Evolutionary conservation across 495 filamentous ascomycete species (phyloP), one percentile per base, ranked within the genome.

Genomic region (Hypoxylon lienhwacheense): DNA sequence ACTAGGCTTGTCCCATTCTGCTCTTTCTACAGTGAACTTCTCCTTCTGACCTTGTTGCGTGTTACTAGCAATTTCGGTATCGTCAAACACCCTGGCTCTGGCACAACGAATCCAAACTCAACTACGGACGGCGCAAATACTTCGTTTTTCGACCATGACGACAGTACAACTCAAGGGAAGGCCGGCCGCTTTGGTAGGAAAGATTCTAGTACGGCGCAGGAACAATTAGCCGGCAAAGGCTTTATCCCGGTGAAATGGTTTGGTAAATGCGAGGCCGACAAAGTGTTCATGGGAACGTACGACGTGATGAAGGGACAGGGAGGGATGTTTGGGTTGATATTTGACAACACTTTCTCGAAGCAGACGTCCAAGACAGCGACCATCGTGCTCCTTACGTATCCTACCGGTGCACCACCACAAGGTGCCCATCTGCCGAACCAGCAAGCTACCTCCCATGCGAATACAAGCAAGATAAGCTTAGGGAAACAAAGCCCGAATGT

Each of bases 281-380:
- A 89, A 73, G 90, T 95, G n/a, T 85, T 89, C 7, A 87, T 90
- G 66, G 93, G 93, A 0, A 93, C 86, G 11, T 89, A 90, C 69
- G 84, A 95, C 66, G 90, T 97, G 11, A 69, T 74, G 3, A 61
- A 70, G 29, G 80, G 78, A 10, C 83, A 89, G 44, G 89, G 87
- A 2, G 93, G 91, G 48, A 97, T 96, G 83, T 98, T 95, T 70
- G 93, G 90, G 22, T 77, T 98, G 46, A 89, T 97, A 19, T 96
- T 98, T 66, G 93, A 98, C 79, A 98, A 98, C 66, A 98, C 95
- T 24, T 97, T 97, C 68, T 95, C 91, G 40, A 97, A 96, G 73
- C 87, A 91, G 66, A 83, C 90, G 31, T 90, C 91, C 42, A 98
- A 98, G 72, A 95, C 87, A 29, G 89, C 88, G 8, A 97, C 92